Evolutionary conservation across 306 rosid species (phyloP).

Genomic region (Prunus mongolica): DNA sequence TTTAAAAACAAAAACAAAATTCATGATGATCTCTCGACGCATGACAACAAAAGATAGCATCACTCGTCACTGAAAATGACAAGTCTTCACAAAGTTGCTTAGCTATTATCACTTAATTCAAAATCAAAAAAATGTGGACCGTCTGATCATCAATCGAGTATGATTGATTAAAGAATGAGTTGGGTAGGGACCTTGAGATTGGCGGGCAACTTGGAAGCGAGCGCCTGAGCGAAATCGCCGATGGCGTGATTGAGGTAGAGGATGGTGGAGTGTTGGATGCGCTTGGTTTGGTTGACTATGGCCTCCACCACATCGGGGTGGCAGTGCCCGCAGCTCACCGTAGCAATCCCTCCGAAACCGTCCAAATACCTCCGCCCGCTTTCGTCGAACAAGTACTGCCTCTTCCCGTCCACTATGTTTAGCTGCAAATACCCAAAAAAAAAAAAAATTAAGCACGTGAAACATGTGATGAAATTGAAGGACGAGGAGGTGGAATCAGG

Average conservation of each 20-base stretch:
- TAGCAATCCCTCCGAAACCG: slow-evolving; percentile 92
- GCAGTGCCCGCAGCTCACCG: slow-evolving; percentile 94
- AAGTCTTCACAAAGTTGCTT: not conserved
- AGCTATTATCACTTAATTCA: not conserved
- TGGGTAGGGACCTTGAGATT: slow-evolving; percentile 61
- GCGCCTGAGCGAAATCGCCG: slow-evolving; percentile 83
- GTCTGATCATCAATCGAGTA: not conserved
- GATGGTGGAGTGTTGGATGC: slow-evolving; percentile 80
- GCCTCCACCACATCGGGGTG: slow-evolving; percentile 93
- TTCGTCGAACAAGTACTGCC: slow-evolving; percentile 83
- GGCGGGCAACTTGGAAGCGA: slow-evolving; percentile 80
- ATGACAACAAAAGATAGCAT: not conserved
- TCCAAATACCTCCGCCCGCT: slow-evolving; percentile 82
- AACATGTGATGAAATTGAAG: not conserved
- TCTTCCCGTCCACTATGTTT: slow-evolving; percentile 80
- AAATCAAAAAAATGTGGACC: not conserved
- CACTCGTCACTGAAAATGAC: not conserved
- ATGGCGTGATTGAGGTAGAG: slow-evolving; percentile 73
- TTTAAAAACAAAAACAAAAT: not conserved
- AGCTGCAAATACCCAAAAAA: slow-evolving; percentile 32
- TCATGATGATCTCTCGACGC: not conserved
- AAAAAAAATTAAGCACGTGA: not conserved
- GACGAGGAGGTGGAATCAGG: not conserved
- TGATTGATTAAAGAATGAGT: not conserved
- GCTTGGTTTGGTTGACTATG: slow-evolving; percentile 59